phyloP scores from a whole-genome alignment of 1,139 yeast genomes.

The Geotrichum phurueaensis region DNA sequence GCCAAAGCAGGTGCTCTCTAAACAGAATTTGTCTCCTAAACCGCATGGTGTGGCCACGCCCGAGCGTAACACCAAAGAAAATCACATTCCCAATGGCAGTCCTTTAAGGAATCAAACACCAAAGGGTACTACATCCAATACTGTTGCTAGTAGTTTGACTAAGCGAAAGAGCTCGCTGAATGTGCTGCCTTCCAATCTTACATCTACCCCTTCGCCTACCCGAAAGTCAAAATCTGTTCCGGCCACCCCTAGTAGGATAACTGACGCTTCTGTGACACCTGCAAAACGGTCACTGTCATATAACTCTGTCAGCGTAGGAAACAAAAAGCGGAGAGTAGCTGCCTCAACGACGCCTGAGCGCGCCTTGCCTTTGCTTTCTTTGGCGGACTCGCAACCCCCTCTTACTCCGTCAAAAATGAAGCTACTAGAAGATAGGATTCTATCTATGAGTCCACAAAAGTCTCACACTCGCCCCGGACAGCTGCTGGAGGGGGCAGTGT shows the following conservation, averaged over 20 bases:
- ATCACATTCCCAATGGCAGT: not conserved
- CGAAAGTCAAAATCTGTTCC: not conserved
- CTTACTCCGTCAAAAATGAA: constrained; percentile 13
- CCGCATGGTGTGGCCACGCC: not conserved
- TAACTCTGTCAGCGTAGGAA: not conserved
- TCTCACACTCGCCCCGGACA: not conserved
- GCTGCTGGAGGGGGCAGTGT: not conserved
- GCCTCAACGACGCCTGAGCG: not conserved
- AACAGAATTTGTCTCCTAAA: not conserved
- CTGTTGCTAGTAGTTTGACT: not conserved
- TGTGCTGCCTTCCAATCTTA: not conserved
- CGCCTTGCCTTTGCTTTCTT: not conserved
- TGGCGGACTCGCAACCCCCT: constrained; percentile 1
- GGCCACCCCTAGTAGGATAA: not conserved
- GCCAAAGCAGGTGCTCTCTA: not conserved
- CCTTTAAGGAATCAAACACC: not conserved
- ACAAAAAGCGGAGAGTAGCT: constrained; percentile 2
- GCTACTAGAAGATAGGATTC: constrained; percentile 7
- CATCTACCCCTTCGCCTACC: not conserved
- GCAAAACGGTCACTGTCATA: not conserved
- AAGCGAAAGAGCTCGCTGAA: not conserved
- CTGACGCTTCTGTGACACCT: not conserved
- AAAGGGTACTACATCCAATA: not conserved
- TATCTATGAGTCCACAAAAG: constrained; percentile 15
- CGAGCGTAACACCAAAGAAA: not conserved